Percentiles rank a stretch among this genome's conserved stretches.
These are phyloP conservation scores for Chlamydomonas applanata DNA, from an alignment of 139 green algal species.

Conservation along the genomic window DNA sequence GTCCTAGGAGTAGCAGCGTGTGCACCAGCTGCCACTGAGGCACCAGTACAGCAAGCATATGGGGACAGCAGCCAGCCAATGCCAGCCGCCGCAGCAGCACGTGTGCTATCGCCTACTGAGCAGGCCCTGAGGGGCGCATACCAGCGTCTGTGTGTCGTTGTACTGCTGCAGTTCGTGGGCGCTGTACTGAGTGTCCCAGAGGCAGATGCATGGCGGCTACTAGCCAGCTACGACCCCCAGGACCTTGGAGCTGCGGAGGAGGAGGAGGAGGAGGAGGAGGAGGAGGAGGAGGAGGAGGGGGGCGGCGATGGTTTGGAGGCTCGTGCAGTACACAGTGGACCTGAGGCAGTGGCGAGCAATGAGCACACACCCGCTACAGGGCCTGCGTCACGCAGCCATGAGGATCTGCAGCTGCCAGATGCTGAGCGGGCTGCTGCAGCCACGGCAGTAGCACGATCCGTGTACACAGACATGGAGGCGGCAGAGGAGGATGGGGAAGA, in stretches of 20 bases:
- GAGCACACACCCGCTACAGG: too few species aligned
- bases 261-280: background rate
- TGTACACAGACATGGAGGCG: slow-evolving; percentile 22
- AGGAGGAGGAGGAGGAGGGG: background rate
- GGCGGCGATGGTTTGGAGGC: background rate
- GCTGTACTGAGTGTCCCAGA: slow-evolving; percentile 29
- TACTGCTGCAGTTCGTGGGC: slow-evolving; percentile 33
- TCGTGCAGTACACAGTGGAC: too few species aligned
- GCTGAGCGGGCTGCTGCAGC: background rate
- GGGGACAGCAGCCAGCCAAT: too few species aligned
- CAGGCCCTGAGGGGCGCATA: slow-evolving; percentile 5
- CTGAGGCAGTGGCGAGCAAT: too few species aligned
- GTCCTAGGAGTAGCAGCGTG: background rate
- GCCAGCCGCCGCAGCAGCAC: background rate
- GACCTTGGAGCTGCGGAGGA: background rate
- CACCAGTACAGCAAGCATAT: too few species aligned
- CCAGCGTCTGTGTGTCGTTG: slow-evolving; percentile 30
- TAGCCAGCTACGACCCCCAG: slow-evolving; percentile 17
- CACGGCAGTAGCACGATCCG: background rate
- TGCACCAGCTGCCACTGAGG: slow-evolving; percentile 9
- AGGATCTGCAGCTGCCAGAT: too few species aligned
- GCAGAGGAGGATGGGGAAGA: slow-evolving; percentile 32
- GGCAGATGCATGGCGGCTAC: slow-evolving; percentile 31
- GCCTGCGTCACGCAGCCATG: too few species aligned
- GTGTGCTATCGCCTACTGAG: background rate